Base-by-base conservation (phyloP, 1,284 basidiomycete species). In the Somion occarium region DNA sequence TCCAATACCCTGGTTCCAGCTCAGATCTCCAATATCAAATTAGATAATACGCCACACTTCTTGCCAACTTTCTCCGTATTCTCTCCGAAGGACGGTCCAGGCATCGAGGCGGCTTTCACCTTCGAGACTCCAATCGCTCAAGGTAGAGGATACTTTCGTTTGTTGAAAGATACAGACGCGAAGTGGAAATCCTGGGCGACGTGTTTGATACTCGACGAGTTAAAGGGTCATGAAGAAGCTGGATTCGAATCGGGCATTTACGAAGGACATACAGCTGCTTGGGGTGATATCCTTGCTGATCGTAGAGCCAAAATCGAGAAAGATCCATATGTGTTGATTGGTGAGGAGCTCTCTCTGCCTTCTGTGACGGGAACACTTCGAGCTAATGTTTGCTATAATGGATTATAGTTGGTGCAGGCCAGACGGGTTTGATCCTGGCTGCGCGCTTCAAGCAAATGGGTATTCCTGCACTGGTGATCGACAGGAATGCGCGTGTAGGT, bases 351-450 rank as follows among this genome's bases (percentile, higher is more conserved):
- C 38, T 5, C 30, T 34, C 7, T 34, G 15, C 30, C 27, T 22
- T 42, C 27, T 34, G 13, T 45, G 11, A 44, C 19, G 19, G 7
- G 42, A 22, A 30, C 24, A 22, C 39, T 30, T n/a, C 11, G 20
- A 15, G 20, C 22, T 41, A 4, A 23, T 11, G 9, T 20, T 43
- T n/a, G 18, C 9, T 13, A 25, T 2, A 9, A 2, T 37, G 3
- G 3, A 56, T 80, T 43, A 71, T 80, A 55, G 67, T 85, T 45
- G 83, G 83, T 7, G 81, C 67, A 5, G 82, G 82, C 1, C 83
- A 85, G 61, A 73, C 74, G 53, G 83, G 83, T 9, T 62, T 86
- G 38, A 74, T 70, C 1, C 58, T 75, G n/a, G 79, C 78, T 3
- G 83, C 81, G 24, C 68, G 78, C 37, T 68, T 83, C 49, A 77